Evolutionary conservation across 2,329 filamentous ascomycete species (phyloP).

Genomic region (Aspergillus japonicus): DNA sequence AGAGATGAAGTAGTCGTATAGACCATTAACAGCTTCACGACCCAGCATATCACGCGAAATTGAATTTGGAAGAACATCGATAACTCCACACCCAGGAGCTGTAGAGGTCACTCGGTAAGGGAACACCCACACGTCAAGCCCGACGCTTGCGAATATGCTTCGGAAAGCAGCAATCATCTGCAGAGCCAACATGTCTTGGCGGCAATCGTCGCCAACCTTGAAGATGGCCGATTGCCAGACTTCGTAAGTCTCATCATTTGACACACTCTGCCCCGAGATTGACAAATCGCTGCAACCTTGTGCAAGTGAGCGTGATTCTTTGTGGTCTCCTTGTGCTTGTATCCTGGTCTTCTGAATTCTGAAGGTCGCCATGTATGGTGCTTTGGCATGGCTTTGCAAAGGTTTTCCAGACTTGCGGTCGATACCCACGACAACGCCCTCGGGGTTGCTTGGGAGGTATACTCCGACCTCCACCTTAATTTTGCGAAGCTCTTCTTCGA

Average conservation of each 20-base stretch:
- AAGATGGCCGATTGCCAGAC: conserved; percentile 99
- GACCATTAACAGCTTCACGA: conserved; percentile 92
- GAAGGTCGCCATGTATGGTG: conserved; percentile 98
- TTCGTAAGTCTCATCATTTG: conserved; percentile 63
- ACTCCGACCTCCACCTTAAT: conserved; percentile 97
- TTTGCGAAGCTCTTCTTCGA: conserved; percentile 95
- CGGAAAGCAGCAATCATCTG: conserved; percentile 98
- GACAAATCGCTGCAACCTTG: conserved; percentile 27
- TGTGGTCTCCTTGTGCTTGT: conserved; percentile 28
- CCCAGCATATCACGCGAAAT: conserved; percentile 99
- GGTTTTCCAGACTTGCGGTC: conserved; percentile 98
- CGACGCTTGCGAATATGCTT: conserved; percentile 92
- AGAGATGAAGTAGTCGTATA: conserved; percentile 97
- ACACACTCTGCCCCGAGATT: conserved; percentile 6
- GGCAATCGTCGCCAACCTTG: conserved; percentile 98
- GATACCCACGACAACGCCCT: conserved; percentile 95
- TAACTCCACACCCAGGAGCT: conserved; percentile 94
- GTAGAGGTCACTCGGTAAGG: conserved; percentile 97
- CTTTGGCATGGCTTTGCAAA: conserved; percentile 95
- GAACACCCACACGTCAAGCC: conserved; percentile 94
- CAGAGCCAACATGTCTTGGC: conserved; percentile 91
- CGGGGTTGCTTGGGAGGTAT: conserved; percentile 94
- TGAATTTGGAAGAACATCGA: conserved; percentile 95
- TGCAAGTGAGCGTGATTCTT: conserved; percentile 26
- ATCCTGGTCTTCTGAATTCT: conserved; percentile 76